Conservation (phyloP, 2,329 filamentous ascomycete genomes). For the Apiospora malaysiana region DNA sequence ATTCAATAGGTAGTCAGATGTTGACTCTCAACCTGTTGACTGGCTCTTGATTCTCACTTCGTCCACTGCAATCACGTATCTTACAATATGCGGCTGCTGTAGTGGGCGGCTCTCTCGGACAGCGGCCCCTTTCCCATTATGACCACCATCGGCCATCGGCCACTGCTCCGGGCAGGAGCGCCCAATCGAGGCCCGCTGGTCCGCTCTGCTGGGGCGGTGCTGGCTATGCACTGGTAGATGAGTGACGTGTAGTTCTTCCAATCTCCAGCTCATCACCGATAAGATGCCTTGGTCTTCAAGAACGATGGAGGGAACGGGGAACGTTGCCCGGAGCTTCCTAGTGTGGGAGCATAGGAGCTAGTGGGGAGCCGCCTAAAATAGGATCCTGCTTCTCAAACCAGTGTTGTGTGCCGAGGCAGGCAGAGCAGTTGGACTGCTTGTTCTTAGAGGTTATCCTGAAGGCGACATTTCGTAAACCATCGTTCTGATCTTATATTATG, state of each 20-base stretch:
- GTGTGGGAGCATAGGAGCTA: background rate
- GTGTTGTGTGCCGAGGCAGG: slow-evolving; percentile 1
- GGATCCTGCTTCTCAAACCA: background rate
- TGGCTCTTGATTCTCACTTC: too few species aligned
- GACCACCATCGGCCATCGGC: background rate
- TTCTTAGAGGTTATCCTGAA: background rate
- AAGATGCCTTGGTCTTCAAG: too few species aligned
- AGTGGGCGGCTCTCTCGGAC: background rate
- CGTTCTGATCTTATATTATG: too few species aligned
- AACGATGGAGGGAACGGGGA: too few species aligned
- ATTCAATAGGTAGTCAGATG: too few species aligned
- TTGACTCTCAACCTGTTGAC: too few species aligned
- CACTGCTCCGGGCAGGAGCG: too few species aligned
- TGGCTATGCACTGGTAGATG: background rate
- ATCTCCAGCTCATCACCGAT: too few species aligned
- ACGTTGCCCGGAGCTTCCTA: background rate
- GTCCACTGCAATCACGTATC: too few species aligned
- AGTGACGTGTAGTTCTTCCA: too few species aligned
- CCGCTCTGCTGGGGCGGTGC: background rate
- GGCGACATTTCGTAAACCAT: background rate
- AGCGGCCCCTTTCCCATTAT: background rate
- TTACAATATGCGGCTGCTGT: too few species aligned
- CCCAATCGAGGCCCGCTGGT: background rate
- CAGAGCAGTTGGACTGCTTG: background rate
- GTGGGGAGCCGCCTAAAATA: background rate